Evolutionary conservation across 2,329 filamentous ascomycete genomes (phyloP), one percentile per base, ranked within the genome.

Genomic region (Albophoma yamanashiensis): DNA sequence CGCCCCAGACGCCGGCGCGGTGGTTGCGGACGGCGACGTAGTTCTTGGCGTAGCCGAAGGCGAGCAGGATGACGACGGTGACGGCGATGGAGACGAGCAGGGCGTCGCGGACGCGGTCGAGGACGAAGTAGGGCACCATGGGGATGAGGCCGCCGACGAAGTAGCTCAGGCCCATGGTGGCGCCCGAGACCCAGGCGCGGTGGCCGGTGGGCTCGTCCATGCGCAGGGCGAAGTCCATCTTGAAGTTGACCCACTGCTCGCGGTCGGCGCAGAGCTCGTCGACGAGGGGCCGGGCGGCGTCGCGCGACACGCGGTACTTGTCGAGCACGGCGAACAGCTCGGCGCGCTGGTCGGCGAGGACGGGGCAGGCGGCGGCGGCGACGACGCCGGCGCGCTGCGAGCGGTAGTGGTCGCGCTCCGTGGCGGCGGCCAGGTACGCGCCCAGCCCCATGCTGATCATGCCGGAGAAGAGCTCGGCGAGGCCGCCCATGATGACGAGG

Each of bases 401-500:
- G 58, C 77, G 74, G 69, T 80, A 82, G 63, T 77, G 76, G 63
- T 79, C 76, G 20, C 72, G 70, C 67, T 87, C 83, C 0, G 82
- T 84, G 50, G 78, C 76, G 36, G 85, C 86, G 11, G 87, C 88
- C 1, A 92, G 78, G 69, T 89, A 91, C 8, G 86, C 88, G 31
- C 89, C 88, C 7, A 92, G 77, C 1, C 89, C 89, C 89, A 92
- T 92, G 59, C 83, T 88, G 65, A 92, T 90, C 65, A 86, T 85
- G 22, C 89, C 89, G 0, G 87, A 86, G 69, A 89, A 88, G 56
- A 92, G 79, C 75, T 92, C 89, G 5, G 89, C 89, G 38, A 90
- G 76, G 8, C 89, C 89, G 58, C 86, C 89, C 64, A 88, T 84
- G 61, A 93, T 83, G 64, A 89, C 86, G 4, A 88, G 81, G 56